phyloP scores from a whole-genome alignment of 257 asterid species.

The Thymus mandschuricus region DNA sequence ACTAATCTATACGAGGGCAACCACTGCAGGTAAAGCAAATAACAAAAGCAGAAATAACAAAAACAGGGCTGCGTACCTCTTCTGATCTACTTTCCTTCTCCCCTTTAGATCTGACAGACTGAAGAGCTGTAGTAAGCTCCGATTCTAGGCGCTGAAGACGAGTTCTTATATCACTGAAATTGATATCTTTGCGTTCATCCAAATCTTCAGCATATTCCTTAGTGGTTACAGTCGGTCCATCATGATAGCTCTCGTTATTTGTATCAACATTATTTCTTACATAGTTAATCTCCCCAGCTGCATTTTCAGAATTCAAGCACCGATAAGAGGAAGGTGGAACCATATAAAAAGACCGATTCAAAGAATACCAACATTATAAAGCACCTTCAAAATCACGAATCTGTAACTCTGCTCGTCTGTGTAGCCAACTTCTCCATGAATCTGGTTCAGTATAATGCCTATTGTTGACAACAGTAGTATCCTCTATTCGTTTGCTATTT shows the following conservation, averaged over 20 bases:
- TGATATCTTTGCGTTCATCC: slow-evolving; percentile 37
- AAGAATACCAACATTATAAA: slow-evolving; percentile 4
- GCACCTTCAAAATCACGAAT: slow-evolving; percentile 68
- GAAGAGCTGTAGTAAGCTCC: slow-evolving; percentile 72
- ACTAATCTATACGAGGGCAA: slow-evolving; percentile 1
- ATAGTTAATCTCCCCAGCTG: slow-evolving; percentile 85
- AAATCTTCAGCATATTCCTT: slow-evolving; percentile 41
- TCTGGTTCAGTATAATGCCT: slow-evolving; percentile 54
- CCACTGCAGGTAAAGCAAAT: slow-evolving; percentile 16
- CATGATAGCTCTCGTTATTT: slow-evolving; percentile 37
- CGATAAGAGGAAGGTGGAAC: slow-evolving; percentile 16
- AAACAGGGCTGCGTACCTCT: slow-evolving; percentile 48
- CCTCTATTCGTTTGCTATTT: slow-evolving; percentile 35
- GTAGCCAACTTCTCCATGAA: slow-evolving; percentile 77
- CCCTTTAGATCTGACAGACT: slow-evolving; percentile 55
- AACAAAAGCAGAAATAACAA: slow-evolving; percentile 21
- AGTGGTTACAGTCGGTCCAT: slow-evolving; percentile 35
- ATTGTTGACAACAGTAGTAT: slow-evolving; percentile 36
- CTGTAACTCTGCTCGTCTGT: slow-evolving; percentile 56
- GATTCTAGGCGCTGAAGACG: slow-evolving; percentile 65
- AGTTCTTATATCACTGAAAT: slow-evolving; percentile 46
- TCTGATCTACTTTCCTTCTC: slow-evolving; percentile 40
- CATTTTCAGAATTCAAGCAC: slow-evolving; percentile 35
- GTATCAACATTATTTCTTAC: slow-evolving; percentile 34
- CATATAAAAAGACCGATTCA: slow-evolving; percentile 15